Evolutionary conservation across 2,329 filamentous ascomycete genomes (phyloP).

Genomic region (Coniosporium tulheliwenetii): DNA sequence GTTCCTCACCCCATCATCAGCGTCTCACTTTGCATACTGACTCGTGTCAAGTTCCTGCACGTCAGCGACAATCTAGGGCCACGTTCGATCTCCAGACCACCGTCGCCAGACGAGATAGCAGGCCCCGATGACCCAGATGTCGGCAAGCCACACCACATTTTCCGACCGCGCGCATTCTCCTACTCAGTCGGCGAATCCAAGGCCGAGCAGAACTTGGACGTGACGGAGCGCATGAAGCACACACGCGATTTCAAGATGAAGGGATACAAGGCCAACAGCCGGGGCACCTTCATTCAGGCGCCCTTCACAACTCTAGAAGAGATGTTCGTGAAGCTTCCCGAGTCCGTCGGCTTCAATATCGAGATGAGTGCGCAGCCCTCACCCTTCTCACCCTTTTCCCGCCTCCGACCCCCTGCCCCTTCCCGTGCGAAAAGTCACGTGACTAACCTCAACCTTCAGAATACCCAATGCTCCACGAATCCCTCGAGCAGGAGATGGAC

Average conservation of each 20-base stretch:
- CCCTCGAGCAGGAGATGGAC: conserved; percentile 91
- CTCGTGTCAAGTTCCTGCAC: conserved; percentile 49
- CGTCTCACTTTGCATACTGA: too few species aligned
- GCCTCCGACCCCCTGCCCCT: not conserved
- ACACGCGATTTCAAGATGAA: conserved; percentile 89
- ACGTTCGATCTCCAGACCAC: conserved; percentile 29
- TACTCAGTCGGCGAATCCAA: conserved; percentile 34
- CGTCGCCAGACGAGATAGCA: conserved; percentile 22
- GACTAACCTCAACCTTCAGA: conserved; percentile 29
- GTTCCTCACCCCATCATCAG: not conserved
- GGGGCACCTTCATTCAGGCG: conserved; percentile 87
- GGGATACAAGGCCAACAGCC: conserved; percentile 89
- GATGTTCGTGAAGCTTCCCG: conserved; percentile 71
- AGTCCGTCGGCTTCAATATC: conserved; percentile 86
- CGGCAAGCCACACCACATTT: conserved; percentile 1
- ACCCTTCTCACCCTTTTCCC: not conserved
- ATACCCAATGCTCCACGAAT: conserved; percentile 95
- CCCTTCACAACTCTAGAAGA: conserved; percentile 93
- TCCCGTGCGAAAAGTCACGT: conserved; percentile 8
- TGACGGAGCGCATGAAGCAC: conserved; percentile 86
- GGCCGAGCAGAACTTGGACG: conserved; percentile 27
- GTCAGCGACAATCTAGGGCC: conserved; percentile 45
- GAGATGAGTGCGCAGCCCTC: conserved; percentile 57
- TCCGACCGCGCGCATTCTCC: conserved; percentile 38
- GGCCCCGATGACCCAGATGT: conserved; percentile 5